Percentiles rank a stretch among this genome's conserved stretches.
These are phyloP conservation scores for Malus hybrid DNA, from an alignment of 331 rosid genomes.

Conservation along the genomic window DNA sequence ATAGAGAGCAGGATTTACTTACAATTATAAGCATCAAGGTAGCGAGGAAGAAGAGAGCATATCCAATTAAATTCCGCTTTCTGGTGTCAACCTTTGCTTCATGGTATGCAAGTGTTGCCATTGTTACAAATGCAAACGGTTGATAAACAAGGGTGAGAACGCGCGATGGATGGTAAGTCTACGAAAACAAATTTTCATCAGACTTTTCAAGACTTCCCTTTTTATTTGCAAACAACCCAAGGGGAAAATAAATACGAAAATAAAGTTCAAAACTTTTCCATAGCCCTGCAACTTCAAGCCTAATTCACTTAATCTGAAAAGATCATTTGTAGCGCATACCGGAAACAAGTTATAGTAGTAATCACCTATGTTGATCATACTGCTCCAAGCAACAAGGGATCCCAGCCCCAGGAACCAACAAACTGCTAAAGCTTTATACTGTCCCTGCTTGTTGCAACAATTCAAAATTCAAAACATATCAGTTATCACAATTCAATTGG, in stretches of 20 bases:
- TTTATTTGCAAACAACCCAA: neutral
- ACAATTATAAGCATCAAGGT: constrained; percentile 55
- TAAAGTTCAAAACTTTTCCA: neutral
- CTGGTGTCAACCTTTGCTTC: constrained; percentile 67
- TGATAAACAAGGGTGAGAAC: constrained; percentile 74
- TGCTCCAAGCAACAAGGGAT: constrained; percentile 66
- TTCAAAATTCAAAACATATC: neutral
- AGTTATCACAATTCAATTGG: neutral
- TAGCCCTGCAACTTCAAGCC: neutral
- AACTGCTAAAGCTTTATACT: constrained; percentile 42
- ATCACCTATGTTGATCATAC: constrained; percentile 66
- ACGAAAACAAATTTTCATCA: neutral
- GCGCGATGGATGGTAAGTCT: constrained; percentile 79
- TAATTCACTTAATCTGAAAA: neutral
- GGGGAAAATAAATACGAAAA: neutral
- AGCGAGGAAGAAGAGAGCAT: constrained; percentile 34
- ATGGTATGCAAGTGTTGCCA: constrained; percentile 45
- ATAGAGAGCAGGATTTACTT: constrained; percentile 13
- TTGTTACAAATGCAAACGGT: constrained; percentile 60
- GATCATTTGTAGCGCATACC: neutral
- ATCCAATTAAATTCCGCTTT: constrained; percentile 53
- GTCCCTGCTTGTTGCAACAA: constrained; percentile 43
- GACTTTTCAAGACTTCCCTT: neutral
- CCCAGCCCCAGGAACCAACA: constrained; percentile 86
- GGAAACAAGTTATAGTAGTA: constrained; percentile 74